Evolutionary conservation across 371 early-diverging fungal genomes (phyloP).

Genomic region (Antonospora locustae): DNA sequence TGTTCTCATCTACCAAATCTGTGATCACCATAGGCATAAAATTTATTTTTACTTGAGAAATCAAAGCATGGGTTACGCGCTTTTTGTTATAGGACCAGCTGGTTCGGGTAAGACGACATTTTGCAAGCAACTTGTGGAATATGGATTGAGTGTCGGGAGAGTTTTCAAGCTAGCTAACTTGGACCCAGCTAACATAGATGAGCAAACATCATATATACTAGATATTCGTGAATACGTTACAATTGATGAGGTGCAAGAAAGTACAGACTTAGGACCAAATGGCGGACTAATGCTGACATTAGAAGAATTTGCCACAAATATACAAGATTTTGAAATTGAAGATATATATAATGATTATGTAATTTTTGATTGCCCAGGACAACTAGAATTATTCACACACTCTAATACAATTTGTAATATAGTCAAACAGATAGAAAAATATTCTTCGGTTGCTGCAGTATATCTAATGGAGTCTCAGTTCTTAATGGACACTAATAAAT

Average conservation of each 20-base stretch:
- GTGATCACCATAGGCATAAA: no score
- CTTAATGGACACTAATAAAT: conserved; percentile 76
- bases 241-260: conserved; percentile 87
- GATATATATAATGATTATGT: conserved; percentile 78
- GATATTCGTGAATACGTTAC: conserved; percentile 85
- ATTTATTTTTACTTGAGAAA: conserved; percentile 16
- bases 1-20: no score
- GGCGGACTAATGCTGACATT: conserved; percentile 88
- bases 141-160: conserved; percentile 65
- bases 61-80: conserved; percentile 35
- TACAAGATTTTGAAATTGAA: conserved; percentile 85
- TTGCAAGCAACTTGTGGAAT: conserved; percentile 76
- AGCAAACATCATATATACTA: conserved; percentile 49
- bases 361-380: conserved; percentile 96
- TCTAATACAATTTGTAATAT: conserved; percentile 72
- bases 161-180: conserved; percentile 78
- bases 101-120: conserved; percentile 90
- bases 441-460: conserved; percentile 62
- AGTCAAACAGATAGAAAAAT: conserved; percentile 60
- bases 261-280: conserved; percentile 87
- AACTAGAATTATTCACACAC: conserved; percentile 96
- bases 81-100: conserved; percentile 77
- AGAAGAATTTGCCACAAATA: conserved; percentile 71
- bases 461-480: conserved; percentile 82
- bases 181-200: conserved; percentile 81